Conservation (phyloP, 2,329 filamentous ascomycete genomes). For the Epicoccum sorghinum region DNA sequence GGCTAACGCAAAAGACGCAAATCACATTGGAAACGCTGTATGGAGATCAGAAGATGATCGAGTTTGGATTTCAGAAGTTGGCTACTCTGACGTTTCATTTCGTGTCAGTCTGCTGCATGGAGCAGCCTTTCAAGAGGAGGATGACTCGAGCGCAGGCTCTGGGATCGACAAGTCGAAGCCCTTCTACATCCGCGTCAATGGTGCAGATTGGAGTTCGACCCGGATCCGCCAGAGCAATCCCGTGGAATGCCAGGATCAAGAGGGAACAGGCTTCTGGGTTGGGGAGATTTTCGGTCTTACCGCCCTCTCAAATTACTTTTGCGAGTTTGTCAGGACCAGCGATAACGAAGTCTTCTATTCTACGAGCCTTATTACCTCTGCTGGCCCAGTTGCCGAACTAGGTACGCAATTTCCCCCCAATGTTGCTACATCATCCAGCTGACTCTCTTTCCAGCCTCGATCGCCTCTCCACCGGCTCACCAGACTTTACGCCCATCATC, state of each 20-base stretch:
- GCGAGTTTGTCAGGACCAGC: conserved; percentile 74
- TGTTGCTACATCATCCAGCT: background rate
- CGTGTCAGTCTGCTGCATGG: conserved; percentile 69
- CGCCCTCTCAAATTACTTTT: conserved; percentile 76
- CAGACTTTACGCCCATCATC: conserved; percentile 74
- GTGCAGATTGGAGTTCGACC: conserved; percentile 79
- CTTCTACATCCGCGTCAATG: conserved; percentile 79
- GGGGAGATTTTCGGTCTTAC: conserved; percentile 72
- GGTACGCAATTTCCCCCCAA: conserved; percentile 47
- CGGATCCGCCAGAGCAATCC: conserved; percentile 65
- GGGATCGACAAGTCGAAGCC: conserved; percentile 73
- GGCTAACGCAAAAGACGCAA: conserved; percentile 76
- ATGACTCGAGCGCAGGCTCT: conserved; percentile 47
- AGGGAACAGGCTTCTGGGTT: conserved; percentile 65
- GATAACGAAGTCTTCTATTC: conserved; percentile 72
- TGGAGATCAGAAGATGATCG: conserved; percentile 72
- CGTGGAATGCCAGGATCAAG: conserved; percentile 52
- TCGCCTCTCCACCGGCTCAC: conserved; percentile 58
- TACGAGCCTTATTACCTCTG: conserved; percentile 72
- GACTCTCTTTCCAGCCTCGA: conserved; percentile 31
- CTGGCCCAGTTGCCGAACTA: conserved; percentile 64
- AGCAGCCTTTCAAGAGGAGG: conserved; percentile 47
- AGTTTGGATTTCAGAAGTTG: conserved; percentile 82
- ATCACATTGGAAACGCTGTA: conserved; percentile 76
- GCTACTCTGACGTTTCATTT: conserved; percentile 78